These are phyloP conservation scores for Pseudomonodictys pantanalensis DNA, from an alignment of 495 filamentous ascomycete species.

Conservation along the genomic window DNA sequence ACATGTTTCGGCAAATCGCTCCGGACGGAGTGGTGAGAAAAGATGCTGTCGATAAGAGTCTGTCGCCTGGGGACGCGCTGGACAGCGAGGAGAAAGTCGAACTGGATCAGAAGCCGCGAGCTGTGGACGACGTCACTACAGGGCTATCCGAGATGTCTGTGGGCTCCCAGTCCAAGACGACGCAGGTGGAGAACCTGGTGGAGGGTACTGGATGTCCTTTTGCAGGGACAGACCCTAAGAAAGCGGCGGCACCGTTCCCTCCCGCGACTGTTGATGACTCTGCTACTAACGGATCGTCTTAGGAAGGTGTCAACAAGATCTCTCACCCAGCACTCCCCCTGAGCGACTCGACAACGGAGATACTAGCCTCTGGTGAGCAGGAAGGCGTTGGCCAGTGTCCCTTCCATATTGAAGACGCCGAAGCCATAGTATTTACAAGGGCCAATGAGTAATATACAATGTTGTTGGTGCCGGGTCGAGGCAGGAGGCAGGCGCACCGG, in stretches of 20 bases:
- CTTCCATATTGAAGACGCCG: no score
- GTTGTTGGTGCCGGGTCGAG: no score
- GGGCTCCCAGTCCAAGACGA: not conserved
- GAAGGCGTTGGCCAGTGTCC: not conserved
- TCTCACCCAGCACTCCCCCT: not conserved
- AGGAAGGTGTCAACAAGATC: not conserved
- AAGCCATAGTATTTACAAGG: no score
- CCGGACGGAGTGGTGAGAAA: conserved; percentile 46
- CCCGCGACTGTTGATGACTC: not conserved
- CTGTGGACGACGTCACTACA: not conserved
- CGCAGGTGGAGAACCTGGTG: not conserved
- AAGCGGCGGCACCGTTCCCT: not conserved
- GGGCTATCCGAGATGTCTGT: not conserved
- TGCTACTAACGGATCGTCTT: not conserved
- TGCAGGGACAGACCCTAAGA: not conserved
- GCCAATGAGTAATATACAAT: no score
- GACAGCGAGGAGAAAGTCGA: conserved; percentile 15
- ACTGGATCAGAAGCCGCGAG: conserved; percentile 4
- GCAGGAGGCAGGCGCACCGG: no score
- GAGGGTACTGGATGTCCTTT: not conserved
- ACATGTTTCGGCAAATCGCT: conserved; percentile 65
- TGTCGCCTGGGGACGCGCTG: conserved; percentile 11
- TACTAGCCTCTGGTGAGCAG: not conserved
- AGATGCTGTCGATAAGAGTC: conserved; percentile 32
- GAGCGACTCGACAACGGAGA: not conserved